A percentile compares a stretch with the other conserved stretches of the same genome.
phyloP scores from a whole-genome alignment of 192 early-diverging fungal genomes.

The Coemansia sp. region DNA sequence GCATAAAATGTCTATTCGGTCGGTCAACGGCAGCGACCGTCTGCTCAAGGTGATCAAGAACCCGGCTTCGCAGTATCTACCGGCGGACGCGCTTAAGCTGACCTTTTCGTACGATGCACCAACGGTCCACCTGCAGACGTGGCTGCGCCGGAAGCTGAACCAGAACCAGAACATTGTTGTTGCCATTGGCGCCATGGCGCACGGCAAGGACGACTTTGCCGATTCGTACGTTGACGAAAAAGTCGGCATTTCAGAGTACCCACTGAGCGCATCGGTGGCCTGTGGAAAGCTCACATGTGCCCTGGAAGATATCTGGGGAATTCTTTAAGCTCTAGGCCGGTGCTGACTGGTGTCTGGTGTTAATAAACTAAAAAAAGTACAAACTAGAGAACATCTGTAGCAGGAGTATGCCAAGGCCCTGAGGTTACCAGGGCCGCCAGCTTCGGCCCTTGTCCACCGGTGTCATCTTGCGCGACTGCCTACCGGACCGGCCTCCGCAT shows the following conservation, averaged over 20 bases:
- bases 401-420: too few species aligned
- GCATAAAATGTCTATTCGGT: constrained; percentile 93
- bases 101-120: constrained; percentile 86
- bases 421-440: constrained; percentile 38
- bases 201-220: constrained; percentile 92
- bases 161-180: constrained; percentile 79
- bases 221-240: constrained; percentile 96
- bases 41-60: constrained; percentile 97
- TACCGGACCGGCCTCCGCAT: neutral
- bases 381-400: neutral
- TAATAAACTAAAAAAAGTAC: neutral
- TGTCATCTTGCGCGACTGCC: constrained; percentile 17
- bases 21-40: constrained; percentile 87
- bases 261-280: constrained; percentile 93
- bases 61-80: constrained; percentile 94
- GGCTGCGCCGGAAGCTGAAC: constrained; percentile 70
- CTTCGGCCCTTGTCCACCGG: constrained; percentile 13
- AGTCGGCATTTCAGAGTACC: constrained; percentile 95
- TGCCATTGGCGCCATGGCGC: constrained; percentile 95
- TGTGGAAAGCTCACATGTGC: constrained; percentile 81
- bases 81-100: constrained; percentile 59
- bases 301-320: constrained; percentile 6
- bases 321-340: constrained; percentile 55
- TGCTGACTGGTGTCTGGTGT: constrained; percentile 85
- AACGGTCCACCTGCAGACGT: constrained; percentile 76